Evolutionary conservation across 2,329 filamentous ascomycete species (phyloP), one percentile per base, ranked within the genome.

Genomic region (Penicillium griseofulvum): DNA sequence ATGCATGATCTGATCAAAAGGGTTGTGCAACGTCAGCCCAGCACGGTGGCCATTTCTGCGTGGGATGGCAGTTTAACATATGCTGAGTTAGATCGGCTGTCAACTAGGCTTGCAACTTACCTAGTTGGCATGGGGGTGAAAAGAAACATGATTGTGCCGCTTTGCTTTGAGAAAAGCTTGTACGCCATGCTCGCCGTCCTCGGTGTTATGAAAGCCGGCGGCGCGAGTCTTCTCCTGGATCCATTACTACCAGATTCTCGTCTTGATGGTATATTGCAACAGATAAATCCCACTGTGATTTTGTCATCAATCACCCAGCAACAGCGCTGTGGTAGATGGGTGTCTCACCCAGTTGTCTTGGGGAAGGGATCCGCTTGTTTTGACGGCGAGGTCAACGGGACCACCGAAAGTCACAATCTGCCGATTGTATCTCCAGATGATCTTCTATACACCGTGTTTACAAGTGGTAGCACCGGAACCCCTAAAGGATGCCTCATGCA

Each of bases 41-140:
- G 24, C 11, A 14, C 17, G 4, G n/a, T 29, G 34, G 49, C 49
- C 1, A 19, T 52, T 4, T 52, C 11, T 22, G 49, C 31, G 4
- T 52, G 49, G 49, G 39, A 52, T 16, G 49, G 49, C 2, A 44
- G 22, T 10, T 34, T 44, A 5, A 45, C 49, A 14, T 52, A 52
- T 22, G 41, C n/a, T 6, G 31, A 52, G 14, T 26, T 52, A 16
- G 41, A 52, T 9, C 28, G 5, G 9, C 8, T 52, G 41, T 44
- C 49, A 9, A 52, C 39, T 5, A 24, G 6, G n/a, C n/a, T 52
- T 17, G 49, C 49, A 9, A 14, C 17, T 11, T 17, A 44, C 5
- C 24, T 52, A 2, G 31, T 42, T 2, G 5, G 6, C 0, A 44
- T 45, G 31, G 49, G 39, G 2, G 34, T 52, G 8, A 34, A 6